Evolutionary conservation across 148 eudicot genomes (phyloP).

Genomic region (Cornus kousa): DNA sequence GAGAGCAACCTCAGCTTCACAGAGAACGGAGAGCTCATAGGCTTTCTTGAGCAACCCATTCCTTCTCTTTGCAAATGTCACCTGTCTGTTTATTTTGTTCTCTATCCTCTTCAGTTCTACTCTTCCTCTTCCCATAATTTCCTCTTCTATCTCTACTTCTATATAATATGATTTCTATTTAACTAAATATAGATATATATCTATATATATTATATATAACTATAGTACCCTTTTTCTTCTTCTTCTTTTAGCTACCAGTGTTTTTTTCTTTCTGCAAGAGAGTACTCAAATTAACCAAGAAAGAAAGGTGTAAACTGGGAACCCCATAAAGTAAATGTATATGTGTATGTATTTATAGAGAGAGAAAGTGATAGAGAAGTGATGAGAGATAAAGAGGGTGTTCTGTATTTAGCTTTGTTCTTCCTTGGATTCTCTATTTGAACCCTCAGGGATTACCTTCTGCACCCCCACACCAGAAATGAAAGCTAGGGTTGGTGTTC

Average conservation of each 20-base stretch:
- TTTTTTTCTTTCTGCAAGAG: not conserved
- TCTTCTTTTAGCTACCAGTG: not conserved
- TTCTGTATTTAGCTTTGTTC: not conserved
- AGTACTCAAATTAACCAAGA: constrained; percentile 9
- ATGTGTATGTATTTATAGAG: not conserved
- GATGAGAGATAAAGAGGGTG: not conserved
- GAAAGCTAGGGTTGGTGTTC: constrained; percentile 21
- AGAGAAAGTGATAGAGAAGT: not conserved
- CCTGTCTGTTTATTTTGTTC: constrained; percentile 70
- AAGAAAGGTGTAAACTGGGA: constrained; percentile 9
- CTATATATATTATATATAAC: not conserved
- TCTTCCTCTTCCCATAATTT: constrained; percentile 63
- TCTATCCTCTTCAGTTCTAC: constrained; percentile 79
- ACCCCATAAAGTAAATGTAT: constrained; percentile 11
- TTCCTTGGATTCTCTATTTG: constrained; percentile 13
- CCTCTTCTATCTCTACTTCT: not conserved
- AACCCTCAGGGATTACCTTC: constrained; percentile 2
- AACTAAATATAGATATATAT: no score
- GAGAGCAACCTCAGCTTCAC: constrained; percentile 61
- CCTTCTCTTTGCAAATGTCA: constrained; percentile 76
- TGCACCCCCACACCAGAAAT: constrained; percentile 12
- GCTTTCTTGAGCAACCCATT: constrained; percentile 72
- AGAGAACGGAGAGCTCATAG: constrained; percentile 61
- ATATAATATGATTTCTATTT: not conserved
- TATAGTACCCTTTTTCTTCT: not conserved